These are phyloP conservation scores for Rhizopus arrhizus DNA, from an alignment of 371 early-diverging fungal species.

Conservation along the genomic window DNA sequence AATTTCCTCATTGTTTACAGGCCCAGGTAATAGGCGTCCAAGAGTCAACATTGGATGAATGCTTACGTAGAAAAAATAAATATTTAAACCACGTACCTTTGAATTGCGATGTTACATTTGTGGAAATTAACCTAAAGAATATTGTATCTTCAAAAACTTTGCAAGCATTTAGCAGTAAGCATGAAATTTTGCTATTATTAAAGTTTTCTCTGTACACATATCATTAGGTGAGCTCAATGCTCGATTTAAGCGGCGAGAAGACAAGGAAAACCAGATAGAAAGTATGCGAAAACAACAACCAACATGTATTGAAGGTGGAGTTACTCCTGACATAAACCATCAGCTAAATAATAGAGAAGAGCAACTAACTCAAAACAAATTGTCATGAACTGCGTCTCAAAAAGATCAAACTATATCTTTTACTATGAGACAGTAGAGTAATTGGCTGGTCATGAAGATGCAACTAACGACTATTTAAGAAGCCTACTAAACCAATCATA, in stretches of 20 bases:
- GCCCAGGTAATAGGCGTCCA: constrained; percentile 65
- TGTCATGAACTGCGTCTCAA: constrained; percentile 16
- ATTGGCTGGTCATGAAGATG: constrained; percentile 31
- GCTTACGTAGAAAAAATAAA: constrained; percentile 82
- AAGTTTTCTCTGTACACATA: too few relatives aligned
- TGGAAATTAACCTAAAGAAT: constrained; percentile 77
- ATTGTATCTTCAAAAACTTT: constrained; percentile 67
- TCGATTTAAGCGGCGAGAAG: constrained; percentile 51
- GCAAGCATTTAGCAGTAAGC: constrained; percentile 60
- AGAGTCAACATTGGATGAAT: constrained; percentile 87
- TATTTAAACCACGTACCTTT: constrained; percentile 87
- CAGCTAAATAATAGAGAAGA: constrained; percentile 29
- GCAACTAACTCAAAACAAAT: constrained; percentile 30
- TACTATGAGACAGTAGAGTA: constrained; percentile 63
- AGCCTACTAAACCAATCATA: constrained; percentile 46
- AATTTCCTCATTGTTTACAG: constrained; percentile 60
- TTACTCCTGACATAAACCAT: constrained; percentile 51
- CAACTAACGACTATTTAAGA: constrained; percentile 7
- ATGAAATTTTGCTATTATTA: constrained; percentile 1
- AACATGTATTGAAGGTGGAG: constrained; percentile 48
- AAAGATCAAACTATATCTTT: constrained; percentile 18
- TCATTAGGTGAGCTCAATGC: constrained; percentile 42
- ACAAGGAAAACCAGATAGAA: constrained; percentile 36
- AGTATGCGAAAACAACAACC: constrained; percentile 25
- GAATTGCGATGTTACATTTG: constrained; percentile 86